These are phyloP conservation scores for Quercus ilex DNA, from an alignment of 306 rosid species.

Conservation along the genomic window DNA sequence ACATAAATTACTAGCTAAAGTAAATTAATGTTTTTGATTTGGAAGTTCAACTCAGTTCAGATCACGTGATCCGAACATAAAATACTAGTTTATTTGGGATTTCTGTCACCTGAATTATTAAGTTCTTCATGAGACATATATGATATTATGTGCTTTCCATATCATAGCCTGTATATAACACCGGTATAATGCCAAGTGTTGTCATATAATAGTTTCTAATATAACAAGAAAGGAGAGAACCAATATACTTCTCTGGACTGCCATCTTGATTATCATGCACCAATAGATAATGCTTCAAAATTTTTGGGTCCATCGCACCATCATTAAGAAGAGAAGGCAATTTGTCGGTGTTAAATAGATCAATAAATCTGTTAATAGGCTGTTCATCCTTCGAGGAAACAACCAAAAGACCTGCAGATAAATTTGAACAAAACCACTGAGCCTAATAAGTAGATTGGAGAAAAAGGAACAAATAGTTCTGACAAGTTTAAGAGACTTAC, in stretches of 20 bases:
- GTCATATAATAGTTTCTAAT: background rate
- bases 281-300: constrained; percentile 83
- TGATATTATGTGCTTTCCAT: background rate
- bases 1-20: background rate
- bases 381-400: constrained; percentile 93
- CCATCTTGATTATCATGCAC: constrained; percentile 95
- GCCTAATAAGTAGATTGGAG: constrained; percentile 7
- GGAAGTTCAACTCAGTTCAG: background rate
- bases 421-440: constrained; percentile 10
- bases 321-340: constrained; percentile 82
- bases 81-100: background rate
- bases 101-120: background rate
- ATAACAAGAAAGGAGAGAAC: constrained; percentile 17
- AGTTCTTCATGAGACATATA: background rate
- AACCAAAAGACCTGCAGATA: constrained; percentile 76
- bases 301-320: constrained; percentile 92
- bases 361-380: constrained; percentile 77
- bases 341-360: constrained; percentile 69
- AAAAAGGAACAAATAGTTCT: background rate
- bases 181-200: background rate
- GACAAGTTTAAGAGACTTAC: constrained; percentile 52
- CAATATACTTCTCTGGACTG: constrained; percentile 61
- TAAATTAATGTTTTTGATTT: background rate
- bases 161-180: background rate
- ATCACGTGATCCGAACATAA: background rate